Evolutionary conservation across 106 monocot species (phyloP).

Genomic region (Dioscorea alata): DNA sequence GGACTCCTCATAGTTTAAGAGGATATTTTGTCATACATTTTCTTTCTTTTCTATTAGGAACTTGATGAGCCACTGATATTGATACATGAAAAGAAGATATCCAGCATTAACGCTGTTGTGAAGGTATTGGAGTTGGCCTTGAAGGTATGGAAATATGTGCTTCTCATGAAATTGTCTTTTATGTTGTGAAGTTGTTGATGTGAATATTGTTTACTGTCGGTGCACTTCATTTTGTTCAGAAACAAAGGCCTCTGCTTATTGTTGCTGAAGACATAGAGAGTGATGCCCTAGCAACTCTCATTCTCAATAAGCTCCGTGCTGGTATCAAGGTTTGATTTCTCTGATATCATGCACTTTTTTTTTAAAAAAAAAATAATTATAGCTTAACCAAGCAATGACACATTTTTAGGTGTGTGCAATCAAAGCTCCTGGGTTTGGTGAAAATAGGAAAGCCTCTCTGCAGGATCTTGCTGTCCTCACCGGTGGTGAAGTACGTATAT

Average conservation of each 20-base stretch:
- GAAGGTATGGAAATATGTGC: conserved; percentile 16
- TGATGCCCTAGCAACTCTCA: conserved; percentile 48
- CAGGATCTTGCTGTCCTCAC: conserved; percentile 84
- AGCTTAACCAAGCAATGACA: too few species aligned
- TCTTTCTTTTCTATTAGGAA: conserved; percentile 17
- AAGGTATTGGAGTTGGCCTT: conserved; percentile 30
- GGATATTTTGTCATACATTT: background rate
- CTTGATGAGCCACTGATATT: conserved; percentile 30
- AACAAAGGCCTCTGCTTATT: conserved; percentile 74
- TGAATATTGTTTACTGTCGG: background rate
- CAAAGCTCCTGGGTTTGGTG: conserved; percentile 98
- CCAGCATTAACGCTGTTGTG: conserved; percentile 23
- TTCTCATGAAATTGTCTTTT: background rate
- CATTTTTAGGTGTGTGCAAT: conserved; percentile 72
- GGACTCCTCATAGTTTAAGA: background rate
- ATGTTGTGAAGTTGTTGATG: background rate
- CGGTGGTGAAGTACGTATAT: conserved; percentile 61
- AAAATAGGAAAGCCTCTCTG: conserved; percentile 73
- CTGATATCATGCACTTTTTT: background rate
- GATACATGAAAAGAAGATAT: conserved; percentile 32
- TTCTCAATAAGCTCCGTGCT: conserved; percentile 87
- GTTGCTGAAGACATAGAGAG: conserved; percentile 20
- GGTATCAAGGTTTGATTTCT: conserved; percentile 54
- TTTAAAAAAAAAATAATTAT: too few species aligned
- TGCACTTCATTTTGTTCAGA: conserved; percentile 29